Base-by-base conservation (phyloP, 2,329 filamentous ascomycete species). In the Neodidymelliopsis sp. region DNA sequence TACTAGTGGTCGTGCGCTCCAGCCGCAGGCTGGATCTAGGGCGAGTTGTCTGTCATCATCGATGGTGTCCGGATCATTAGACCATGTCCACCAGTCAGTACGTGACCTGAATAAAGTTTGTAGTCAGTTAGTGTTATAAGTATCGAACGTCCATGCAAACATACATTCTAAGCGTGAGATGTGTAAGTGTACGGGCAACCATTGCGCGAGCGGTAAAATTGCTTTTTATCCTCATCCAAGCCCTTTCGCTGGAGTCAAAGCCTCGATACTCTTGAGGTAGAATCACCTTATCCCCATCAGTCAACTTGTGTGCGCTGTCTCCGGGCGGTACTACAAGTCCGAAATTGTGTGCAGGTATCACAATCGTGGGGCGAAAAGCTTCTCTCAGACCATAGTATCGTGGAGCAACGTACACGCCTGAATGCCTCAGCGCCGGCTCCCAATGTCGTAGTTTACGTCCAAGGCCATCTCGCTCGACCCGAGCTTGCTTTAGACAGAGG, bases 321-420 rank as follows among this genome's bases (percentile, higher is more conserved):
- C 35, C 28, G n/a, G 30, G 20, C 16, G 30, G 24, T 30, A 16
- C 22, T 35, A 41, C 19, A 15, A 50, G 22, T 9, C 18, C 35
- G 13, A 50, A 50, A 24, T 39, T 40, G 29, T 45, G 47, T 28
- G 34, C 33, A 6, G 35, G n/a, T 40, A 40, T 24, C 19, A 44
- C 34, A 15, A 29, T 28, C 19, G 11, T 20, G 10, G 20, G 19
- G 22, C 40, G 33, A 13, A 9, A 6, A n/a, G 35, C 33, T 12
- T 22, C 22, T 11, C 36, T 6, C 15, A 12, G 15, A 25, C 28
- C 35, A 16, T 50, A 40, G 16, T 16, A 30, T 29, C 25, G 25
- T 13, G 37, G 37, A 30, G 25, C 25, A 4, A 29, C 37, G 37
- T 40, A 40, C 16, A 25, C 37, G 13, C 37, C 25, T 16, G 37